Evolutionary conservation across 495 filamentous ascomycete genomes (phyloP), one percentile per base, ranked within the genome.

Genomic region (Aeminium ludgeri): DNA sequence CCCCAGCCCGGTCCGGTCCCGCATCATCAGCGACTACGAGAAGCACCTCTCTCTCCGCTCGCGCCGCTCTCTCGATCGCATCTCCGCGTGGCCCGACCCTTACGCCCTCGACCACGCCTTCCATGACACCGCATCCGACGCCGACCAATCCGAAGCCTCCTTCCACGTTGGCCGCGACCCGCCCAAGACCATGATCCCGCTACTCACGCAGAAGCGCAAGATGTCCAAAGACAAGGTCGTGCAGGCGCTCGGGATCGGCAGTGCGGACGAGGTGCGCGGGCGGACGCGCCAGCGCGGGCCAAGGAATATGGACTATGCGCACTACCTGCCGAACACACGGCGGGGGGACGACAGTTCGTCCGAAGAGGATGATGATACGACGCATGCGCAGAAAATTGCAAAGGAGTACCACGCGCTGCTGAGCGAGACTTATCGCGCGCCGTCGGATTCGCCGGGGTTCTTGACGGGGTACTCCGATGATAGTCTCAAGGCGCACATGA

Each of bases 381-480:
- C 6, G 6, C 27, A 48, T 20, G 40, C 38, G 1, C 49, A 48
- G 32, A 41, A 41, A 17, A 32, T 40, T 11, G 40, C 41, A 17
- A 13, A 41, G 20, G 33, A 52, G 35, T 49, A 52, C 33, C 49
- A 48, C 20, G 16, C 36, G 10, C 19, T 50, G 18, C 43, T 50
- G 4, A 36, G n/a, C 1, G 47, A 39, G 41, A 36, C 46, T 20
- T 45, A 46, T 27, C 42, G 47, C 10, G 23, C 35, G 16, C 17
- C 40, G 18, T 33, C 42, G 1, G 6, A 10, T 2, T 38, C 47
- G 15, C 27, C 35, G 7, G 25, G 2, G 2, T 44, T 13, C 6
- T 29, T 19, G 33, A 19, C 20, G 38, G 8, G 2, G 37, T n/a
- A 35, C 3, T 51, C 43, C 3, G 39, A 43, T 17, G 19, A 36